Percentiles rank a stretch among this genome's conserved stretches.
phyloP scores from a whole-genome alignment of 2,329 filamentous ascomycete species.

The Aspergillus carbonarius region DNA sequence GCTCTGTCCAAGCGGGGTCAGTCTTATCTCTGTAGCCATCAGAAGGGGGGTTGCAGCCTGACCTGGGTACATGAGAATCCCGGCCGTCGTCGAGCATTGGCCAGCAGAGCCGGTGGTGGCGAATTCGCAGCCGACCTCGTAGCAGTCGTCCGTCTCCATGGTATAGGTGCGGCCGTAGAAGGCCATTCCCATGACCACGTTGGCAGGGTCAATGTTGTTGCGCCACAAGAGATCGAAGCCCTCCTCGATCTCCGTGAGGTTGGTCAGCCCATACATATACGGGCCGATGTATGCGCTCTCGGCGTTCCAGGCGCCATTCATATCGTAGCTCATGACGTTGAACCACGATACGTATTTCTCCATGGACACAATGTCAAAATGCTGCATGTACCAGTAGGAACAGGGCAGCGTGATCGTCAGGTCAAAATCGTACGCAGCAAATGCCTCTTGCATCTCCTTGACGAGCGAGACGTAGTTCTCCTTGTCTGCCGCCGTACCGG shows the following conservation, averaged over 20 bases:
- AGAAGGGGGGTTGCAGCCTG: too few relatives aligned
- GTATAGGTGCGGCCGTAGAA: conserved; percentile 40
- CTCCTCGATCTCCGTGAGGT: conserved; percentile 27
- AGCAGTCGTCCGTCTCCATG: too few relatives aligned
- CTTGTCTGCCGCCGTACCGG: conserved; percentile 1
- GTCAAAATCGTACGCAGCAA: background rate
- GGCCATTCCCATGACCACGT: conserved; percentile 48
- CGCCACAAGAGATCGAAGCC: conserved; percentile 49
- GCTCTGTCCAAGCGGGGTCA: too few relatives aligned
- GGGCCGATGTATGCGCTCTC: conserved; percentile 15
- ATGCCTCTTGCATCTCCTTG: background rate
- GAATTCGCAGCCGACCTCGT: too few relatives aligned
- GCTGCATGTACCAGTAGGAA: conserved; percentile 12
- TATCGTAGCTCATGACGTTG: conserved; percentile 24
- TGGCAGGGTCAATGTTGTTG: conserved; percentile 39
- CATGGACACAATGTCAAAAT: conserved; percentile 8
- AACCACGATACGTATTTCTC: conserved; percentile 10
- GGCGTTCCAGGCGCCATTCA: conserved; percentile 24
- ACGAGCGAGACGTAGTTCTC: conserved; percentile 3
- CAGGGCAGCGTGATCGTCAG: background rate
- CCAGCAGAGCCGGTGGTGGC: too few relatives aligned
- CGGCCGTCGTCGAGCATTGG: too few relatives aligned
- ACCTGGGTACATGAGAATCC: too few relatives aligned
- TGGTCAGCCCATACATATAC: conserved; percentile 21
- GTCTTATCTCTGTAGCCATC: too few relatives aligned